Evolutionary conservation across 805 yeast genomes (phyloP).

Genomic region (Vanderwaltozyma polyspora): DNA sequence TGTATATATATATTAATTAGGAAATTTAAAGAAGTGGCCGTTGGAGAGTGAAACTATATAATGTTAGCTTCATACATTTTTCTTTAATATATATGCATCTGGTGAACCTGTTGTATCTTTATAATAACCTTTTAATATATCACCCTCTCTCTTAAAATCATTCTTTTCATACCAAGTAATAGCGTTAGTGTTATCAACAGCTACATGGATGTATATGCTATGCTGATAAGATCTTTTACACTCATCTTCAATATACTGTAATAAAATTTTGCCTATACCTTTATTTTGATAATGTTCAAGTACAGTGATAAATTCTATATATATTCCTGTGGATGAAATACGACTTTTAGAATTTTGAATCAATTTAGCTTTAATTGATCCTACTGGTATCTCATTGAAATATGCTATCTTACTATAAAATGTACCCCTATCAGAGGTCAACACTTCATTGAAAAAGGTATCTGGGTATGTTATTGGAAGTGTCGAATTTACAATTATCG

Average conservation of each 20-base stretch:
- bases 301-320: constrained; percentile 60
- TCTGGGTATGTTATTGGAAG: constrained; percentile 15
- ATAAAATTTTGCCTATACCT: constrained; percentile 51
- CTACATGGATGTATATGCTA: constrained; percentile 42
- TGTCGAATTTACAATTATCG: constrained; percentile 10
- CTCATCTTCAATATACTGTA: constrained; percentile 45
- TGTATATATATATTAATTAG: too few relatives aligned
- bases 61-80: constrained; percentile 3
- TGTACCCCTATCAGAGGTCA: constrained; percentile 6
- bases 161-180: constrained; percentile 40
- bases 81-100: constrained; percentile 15
- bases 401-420: constrained; percentile 33
- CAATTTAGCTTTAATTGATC: constrained; percentile 52
- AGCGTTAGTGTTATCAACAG: constrained; percentile 32
- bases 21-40: too few relatives aligned
- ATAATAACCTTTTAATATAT: constrained; percentile 34
- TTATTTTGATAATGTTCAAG: constrained; percentile 48
- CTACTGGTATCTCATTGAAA: constrained; percentile 72
- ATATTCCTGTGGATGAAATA: constrained; percentile 39
- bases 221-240: constrained; percentile 36
- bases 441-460: constrained; percentile 17
- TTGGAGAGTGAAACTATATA: too few relatives aligned
- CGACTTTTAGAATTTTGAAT: constrained; percentile 32
- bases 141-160: constrained; percentile 36
- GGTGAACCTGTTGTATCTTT: constrained; percentile 14